Percentiles rank a stretch among this genome's conserved stretches.
Evolutionary conservation across 192 early-diverging fungal genomes (phyloP).

Genomic region (Coemansia sp.): DNA sequence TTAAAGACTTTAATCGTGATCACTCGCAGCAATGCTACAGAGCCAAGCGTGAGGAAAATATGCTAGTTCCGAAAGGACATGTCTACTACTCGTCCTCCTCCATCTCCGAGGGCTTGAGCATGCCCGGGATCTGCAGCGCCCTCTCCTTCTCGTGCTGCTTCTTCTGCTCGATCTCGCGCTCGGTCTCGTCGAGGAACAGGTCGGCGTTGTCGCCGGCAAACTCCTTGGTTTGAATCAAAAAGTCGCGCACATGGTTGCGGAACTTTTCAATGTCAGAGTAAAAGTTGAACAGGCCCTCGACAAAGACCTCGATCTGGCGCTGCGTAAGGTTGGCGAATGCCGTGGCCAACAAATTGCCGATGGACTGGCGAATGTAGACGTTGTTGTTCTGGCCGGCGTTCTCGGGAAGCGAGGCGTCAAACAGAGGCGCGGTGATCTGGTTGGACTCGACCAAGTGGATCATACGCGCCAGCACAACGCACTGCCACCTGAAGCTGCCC

Average conservation of each 20-base stretch:
- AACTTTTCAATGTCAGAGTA: conserved; percentile 84
- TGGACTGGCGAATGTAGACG: conserved; percentile 81
- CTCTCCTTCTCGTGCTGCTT: conserved; percentile 80
- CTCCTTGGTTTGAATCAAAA: conserved; percentile 92
- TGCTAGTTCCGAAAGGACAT: background rate
- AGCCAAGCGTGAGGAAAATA: background rate
- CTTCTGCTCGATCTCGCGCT: conserved; percentile 78
- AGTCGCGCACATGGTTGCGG: conserved; percentile 94
- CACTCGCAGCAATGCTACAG: background rate
- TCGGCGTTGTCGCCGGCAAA: conserved; percentile 88
- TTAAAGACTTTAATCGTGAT: background rate
- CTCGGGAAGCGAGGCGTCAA: conserved; percentile 69
- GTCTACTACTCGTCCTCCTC: conserved; percentile 47
- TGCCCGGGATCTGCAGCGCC: conserved; percentile 88
- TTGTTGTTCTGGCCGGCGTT: conserved; percentile 81
- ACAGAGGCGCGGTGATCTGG: conserved; percentile 86
- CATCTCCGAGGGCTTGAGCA: conserved; percentile 93
- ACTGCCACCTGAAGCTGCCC: conserved; percentile 94
- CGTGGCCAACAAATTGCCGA: conserved; percentile 77
- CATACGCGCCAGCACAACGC: conserved; percentile 87
- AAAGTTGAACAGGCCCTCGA: conserved; percentile 82
- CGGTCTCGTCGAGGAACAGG: conserved; percentile 88
- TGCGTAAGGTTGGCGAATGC: conserved; percentile 92
- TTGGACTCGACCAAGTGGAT: conserved; percentile 84
- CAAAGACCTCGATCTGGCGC: conserved; percentile 87